Conservation (phyloP, 495 filamentous ascomycete species). For the Penicillium pulvis region DNA sequence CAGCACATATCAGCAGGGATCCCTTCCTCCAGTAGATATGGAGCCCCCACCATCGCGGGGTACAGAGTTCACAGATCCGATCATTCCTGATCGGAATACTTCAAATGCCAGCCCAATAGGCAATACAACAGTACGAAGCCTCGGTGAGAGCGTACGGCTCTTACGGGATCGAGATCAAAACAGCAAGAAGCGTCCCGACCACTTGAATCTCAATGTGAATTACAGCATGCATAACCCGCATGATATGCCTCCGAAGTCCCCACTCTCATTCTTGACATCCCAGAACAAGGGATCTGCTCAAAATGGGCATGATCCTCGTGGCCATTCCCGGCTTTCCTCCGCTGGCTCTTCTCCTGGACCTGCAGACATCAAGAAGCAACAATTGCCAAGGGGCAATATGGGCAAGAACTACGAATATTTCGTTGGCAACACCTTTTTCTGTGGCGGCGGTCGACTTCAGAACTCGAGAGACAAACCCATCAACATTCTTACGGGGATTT, state of each 20-base stretch:
- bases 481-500: conserved; percentile 81
- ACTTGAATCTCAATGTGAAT: conserved; percentile 58
- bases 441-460: conserved; percentile 78
- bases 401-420: conserved; percentile 90
- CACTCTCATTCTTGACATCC: conserved; percentile 67
- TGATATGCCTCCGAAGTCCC: conserved; percentile 64
- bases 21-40: conserved; percentile 49
- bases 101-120: conserved; percentile 75
- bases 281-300: conserved; percentile 53
- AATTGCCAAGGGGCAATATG: conserved; percentile 39
- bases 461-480: conserved; percentile 90
- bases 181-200: conserved; percentile 52
- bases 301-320: conserved; percentile 53
- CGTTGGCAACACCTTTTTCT: conserved; percentile 88
- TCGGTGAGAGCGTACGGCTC: conserved; percentile 74
- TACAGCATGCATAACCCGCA: conserved; percentile 51
- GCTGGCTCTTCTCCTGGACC: conserved; percentile 68
- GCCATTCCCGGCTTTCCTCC: conserved; percentile 76
- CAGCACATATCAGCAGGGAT: conserved; percentile 42
- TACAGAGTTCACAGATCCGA: conserved; percentile 73
- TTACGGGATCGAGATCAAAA: conserved; percentile 58
- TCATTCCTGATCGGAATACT: conserved; percentile 64
- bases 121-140: conserved; percentile 63
- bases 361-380: conserved; percentile 36
- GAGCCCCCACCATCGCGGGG: conserved; percentile 73